These are phyloP conservation scores for Ogataea philodendri DNA, from an alignment of 805 yeast species.

Conservation along the genomic window DNA sequence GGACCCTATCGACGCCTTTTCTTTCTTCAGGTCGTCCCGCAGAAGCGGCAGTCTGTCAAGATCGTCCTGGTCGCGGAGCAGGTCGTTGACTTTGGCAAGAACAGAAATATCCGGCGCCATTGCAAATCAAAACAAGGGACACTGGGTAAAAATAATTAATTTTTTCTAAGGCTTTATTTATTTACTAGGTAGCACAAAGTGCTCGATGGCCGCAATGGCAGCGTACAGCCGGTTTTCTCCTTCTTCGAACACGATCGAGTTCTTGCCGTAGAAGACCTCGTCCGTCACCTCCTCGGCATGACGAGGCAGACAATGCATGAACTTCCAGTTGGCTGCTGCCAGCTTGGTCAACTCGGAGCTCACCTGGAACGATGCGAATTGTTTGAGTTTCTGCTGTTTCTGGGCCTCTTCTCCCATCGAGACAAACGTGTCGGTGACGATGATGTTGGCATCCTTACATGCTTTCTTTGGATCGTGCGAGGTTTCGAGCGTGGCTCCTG, in stretches of 20 bases:
- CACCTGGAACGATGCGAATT: constrained; percentile 86
- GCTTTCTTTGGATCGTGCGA: constrained; percentile 77
- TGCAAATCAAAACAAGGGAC: constrained; percentile 2
- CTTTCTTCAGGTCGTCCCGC: constrained; percentile 58
- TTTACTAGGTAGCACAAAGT: constrained; percentile 72
- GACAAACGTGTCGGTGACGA: constrained; percentile 95
- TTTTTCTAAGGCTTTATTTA: neutral
- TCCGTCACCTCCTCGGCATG: constrained; percentile 93
- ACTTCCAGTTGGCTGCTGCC: constrained; percentile 71
- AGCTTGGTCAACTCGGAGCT: constrained; percentile 64
- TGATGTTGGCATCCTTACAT: constrained; percentile 66
- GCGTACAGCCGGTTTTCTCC: constrained; percentile 97
- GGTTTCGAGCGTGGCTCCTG: constrained; percentile 52
- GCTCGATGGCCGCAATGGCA: constrained; percentile 91
- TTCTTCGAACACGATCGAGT: constrained; percentile 87
- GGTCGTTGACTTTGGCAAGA: constrained; percentile 24
- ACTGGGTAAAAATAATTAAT: too few species aligned
- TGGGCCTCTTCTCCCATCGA: constrained; percentile 97
- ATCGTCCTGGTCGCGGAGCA: constrained; percentile 40
- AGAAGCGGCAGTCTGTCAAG: constrained; percentile 51
- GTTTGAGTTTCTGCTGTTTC: constrained; percentile 64
- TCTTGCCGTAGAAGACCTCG: constrained; percentile 81
- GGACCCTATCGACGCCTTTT: constrained; percentile 71
- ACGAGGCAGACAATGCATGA: constrained; percentile 98
- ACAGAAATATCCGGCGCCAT: constrained; percentile 20